Evolutionary conservation across 1,284 basidiomycete genomes (phyloP), one percentile per base, ranked within the genome.

Genomic region (Ceratobasidium sp.): DNA sequence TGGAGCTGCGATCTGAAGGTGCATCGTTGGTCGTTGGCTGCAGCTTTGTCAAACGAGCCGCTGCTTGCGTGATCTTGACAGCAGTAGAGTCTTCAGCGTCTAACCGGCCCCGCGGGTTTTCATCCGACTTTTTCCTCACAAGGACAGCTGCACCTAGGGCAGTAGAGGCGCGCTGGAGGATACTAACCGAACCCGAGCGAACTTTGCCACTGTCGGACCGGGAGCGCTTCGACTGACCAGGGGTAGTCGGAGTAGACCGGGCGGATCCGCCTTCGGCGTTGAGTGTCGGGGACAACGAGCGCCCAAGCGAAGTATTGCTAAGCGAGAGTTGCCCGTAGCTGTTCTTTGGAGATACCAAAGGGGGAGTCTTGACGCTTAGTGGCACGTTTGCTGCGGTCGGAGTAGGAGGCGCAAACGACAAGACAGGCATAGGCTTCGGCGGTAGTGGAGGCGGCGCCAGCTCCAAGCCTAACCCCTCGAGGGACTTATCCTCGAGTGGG

Each of bases 101-200:
- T 17, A 19, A 37, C 57, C 70, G 37, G 29, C 57, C 44, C n/a
- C 49, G 43, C 17, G 70, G 59, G 2, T 84, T 90, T 81, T 95
- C 94, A 0, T 88, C 84, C 1, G 91, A 93, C 84, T 92, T 95
- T 84, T 95, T 95, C 77, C 91, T 85, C 59, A 94, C 92, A 9
- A 95, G 84, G 0, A 92, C 92, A 6, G 92, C 91, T 6, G 92
- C 92, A 80, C 94, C 93, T 2, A 95, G 81, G 0, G 84, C 95
- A 0, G 95, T 96, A 0, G 95, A 96, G 0, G 95, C 96, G 6
- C 96, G 90, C 80, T 97, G 96, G 86, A 98, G 93, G 83, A 98
- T 97, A 81, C 92, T 96, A 74, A 97, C 92, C 76, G 95, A 96
- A 5, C 93, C 92, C 0, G 93, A 90, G 7, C 95, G 87, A 40